phyloP scores from a whole-genome alignment of 176 grass and related monocot species.

The bread wheat (Triticum aestivum) region DNA sequence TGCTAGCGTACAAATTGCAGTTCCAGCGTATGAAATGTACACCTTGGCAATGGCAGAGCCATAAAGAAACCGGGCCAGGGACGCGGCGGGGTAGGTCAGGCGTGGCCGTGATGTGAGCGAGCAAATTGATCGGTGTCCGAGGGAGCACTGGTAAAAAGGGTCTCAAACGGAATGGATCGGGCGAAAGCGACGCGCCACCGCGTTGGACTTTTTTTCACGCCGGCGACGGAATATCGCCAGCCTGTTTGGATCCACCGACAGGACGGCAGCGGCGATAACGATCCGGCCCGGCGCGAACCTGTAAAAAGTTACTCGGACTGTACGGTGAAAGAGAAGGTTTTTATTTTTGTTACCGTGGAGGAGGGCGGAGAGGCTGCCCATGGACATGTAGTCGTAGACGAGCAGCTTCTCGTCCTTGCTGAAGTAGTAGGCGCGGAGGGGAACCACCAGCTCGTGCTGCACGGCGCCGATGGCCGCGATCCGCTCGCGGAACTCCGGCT shows the following conservation, averaged over 20 bases:
- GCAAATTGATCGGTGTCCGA: neutral
- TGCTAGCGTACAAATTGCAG: constrained; percentile 14
- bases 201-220: constrained; percentile 20
- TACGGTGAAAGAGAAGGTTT: neutral
- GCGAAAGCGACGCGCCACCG: neutral
- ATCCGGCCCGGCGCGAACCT: constrained; percentile 2
- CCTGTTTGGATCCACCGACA: constrained; percentile 32
- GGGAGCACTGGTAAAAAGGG: neutral
- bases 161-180: neutral
- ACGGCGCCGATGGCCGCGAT: constrained; percentile 78
- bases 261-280: neutral
- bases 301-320: neutral
- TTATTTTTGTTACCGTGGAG: constrained; percentile 61
- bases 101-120: neutral
- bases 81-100: neutral
- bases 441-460: constrained; percentile 88
- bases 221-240: constrained; percentile 36
- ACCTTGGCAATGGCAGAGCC: neutral
- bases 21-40: neutral
- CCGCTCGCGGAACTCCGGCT: constrained; percentile 85
- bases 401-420: constrained; percentile 98
- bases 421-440: constrained; percentile 89
- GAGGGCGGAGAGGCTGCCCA: constrained; percentile 94
- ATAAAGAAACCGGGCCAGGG: constrained; percentile 10
- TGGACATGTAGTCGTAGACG: constrained; percentile 97